Evolutionary conservation across 164 flowering plant genomes (phyloP), one percentile per base, ranked within the genome.

Genomic region (Piper longum): DNA sequence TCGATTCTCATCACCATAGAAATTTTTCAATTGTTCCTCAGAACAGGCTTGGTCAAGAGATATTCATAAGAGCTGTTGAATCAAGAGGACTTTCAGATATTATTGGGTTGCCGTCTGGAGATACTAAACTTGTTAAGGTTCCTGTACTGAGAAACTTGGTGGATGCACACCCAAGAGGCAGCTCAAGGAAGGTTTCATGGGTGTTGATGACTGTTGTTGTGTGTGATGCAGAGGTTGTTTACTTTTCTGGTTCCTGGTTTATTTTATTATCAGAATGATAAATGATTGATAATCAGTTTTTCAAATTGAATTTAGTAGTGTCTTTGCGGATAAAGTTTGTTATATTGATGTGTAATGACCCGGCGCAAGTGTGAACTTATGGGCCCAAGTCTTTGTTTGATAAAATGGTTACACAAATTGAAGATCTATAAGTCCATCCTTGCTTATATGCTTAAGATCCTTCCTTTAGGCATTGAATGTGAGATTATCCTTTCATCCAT

Each of bases 41-140:
- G 68, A 93, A 93, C 73, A 90, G 83, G 71, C 96, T 93, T 74
- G 97, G 96, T 51, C 86, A 79, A 75, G 96, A 93, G 71, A 83
- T 93, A 75, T 93, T 77, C 63, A 76, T 93, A 61, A 79, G 89
- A 69, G 86, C 84, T 55, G 68, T 77, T 70, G 89, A 82, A 75
- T 64, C 69, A 43, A 67, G 73, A 63, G 96, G 93, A 57, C 72
- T 78, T 41, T 59, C 74, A 5, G 74, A 72, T 67, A 71, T 93
- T 51, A 65, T 88, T 26, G 76, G 77, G 77, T 80, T 93, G 97
- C 90, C 91, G 63, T 77, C 95, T 56, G 97, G 95, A 57, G 92
- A 83, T 70, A 77, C 67, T 75, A 87, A 83, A 71, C 77, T 85
- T 64, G 63, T 93, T 5, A 88, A 84, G 78, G 95, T 93, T 74